Evolutionary conservation across 805 yeast genomes (phyloP), one percentile per base, ranked within the genome.

Genomic region (Metschnikowia drakensbergensis): DNA sequence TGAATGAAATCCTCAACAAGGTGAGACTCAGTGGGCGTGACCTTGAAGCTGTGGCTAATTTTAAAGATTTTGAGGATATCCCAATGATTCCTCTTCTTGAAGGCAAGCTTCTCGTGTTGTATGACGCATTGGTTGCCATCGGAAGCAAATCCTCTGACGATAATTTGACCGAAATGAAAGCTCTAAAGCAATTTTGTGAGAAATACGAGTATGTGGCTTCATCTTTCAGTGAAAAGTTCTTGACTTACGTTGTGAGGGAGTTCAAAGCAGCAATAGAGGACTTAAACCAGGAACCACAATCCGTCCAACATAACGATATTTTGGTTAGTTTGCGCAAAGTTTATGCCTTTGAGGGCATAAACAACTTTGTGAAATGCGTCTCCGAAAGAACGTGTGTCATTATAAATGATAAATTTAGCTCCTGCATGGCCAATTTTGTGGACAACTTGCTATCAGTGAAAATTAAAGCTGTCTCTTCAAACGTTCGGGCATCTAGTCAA

Each of bases 1-100:
- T 90, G 47, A 79, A 79, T 35, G 80, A 76, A n/a, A 74, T 90
- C 40, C 66, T 90, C 52, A 77, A 78, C 42, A 84, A 88, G n/a
- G 86, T 87, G 6, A 79, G 83, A 48, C 72, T 89, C 27, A 82
- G 83, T 53, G 79, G 79, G 13, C 66, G 67, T 1, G 83, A 82
- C 13, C 66, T 88, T 45, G 62, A 63, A 6, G 63, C 69, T 23
- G 65, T 88, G 29, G 62, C 76, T 17, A 58, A 64, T 6, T 74
- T 80, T 23, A 72, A 74, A 11, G 76, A 85, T 23, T 77, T 79
- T 50, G 71, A 74, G 13, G 76, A 79, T 22, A 51, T 71, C 2
- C 64, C 71, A 7, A 72, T 74, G 47, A 64, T 82, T 29, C 67
- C 62, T 1, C 47, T 53, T 6, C 56, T 85, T 47, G 97, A 90